These are phyloP conservation scores for Penicillium sp. DNA, from an alignment of 2,329 filamentous ascomycete species.

Conservation along the genomic window DNA sequence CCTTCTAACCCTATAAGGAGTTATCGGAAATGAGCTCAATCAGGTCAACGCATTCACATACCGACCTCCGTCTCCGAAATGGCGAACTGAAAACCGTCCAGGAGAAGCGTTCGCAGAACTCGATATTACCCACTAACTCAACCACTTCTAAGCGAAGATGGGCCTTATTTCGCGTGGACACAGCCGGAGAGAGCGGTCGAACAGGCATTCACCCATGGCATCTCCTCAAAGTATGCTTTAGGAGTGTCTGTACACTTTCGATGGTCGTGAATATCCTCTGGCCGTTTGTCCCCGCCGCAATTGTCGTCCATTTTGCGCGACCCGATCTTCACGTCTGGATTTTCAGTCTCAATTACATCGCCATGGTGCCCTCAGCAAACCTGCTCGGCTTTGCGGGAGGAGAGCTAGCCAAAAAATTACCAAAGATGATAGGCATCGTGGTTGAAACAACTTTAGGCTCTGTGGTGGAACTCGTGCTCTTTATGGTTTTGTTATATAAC, in stretches of 20 bases:
- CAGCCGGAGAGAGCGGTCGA: conserved; percentile 65
- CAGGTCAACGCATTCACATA: conserved; percentile 11
- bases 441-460: conserved; percentile 63
- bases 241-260: conserved; percentile 63
- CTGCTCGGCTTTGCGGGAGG: conserved; percentile 71
- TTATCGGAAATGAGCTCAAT: conserved; percentile 17
- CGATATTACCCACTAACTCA: conserved; percentile 30
- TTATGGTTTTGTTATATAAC: conserved; percentile 69
- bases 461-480: conserved; percentile 77
- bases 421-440: conserved; percentile 59
- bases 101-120: conserved; percentile 14
- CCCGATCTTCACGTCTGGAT: conserved; percentile 60
- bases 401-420: conserved; percentile 70
- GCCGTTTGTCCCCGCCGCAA: conserved; percentile 70
- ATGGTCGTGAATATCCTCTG: conserved; percentile 68
- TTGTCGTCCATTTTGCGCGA: conserved; percentile 60
- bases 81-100: conserved; percentile 9
- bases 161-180: conserved; percentile 35
- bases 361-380: conserved; percentile 75
- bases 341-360: conserved; percentile 70
- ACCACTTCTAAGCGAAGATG: conserved; percentile 15
- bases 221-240: conserved; percentile 63
- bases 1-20: not conserved
- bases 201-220: conserved; percentile 62
- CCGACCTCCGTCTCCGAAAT: not conserved